Base-by-base conservation (phyloP, 345 rosid species). In the Hibiscus tridactylites region DNA sequence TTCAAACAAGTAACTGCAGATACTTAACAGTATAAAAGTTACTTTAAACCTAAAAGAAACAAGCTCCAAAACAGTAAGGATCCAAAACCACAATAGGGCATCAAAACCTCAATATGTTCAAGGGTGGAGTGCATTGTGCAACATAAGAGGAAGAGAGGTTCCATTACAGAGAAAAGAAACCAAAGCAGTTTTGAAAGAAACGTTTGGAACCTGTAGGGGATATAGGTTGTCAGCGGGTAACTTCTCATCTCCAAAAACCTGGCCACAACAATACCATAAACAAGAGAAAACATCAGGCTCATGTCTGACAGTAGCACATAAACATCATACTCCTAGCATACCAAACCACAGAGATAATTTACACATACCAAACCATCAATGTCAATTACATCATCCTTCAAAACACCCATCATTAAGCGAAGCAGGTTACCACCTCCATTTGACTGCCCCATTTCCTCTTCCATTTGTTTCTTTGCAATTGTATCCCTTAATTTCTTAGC, bases 391-490 rank as follows among this genome's bases (percentile, higher is more conserved):
- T 93, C 95, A 74, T 91, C 97, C 81, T 91, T 91, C 77, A 88
- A 65, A 81, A 89, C 94, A 74, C 85, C 97, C 83, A 95, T 88
- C 96, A 90, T 90, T 67, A 90, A 62, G 73, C 91, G 96, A 19
- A 90, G 80, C 71, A 92, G 79, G 82, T 89, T 89, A 71, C 97
- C 92, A 49, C 97, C 97, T 74, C 93, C 94, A 74, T 88, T 90
- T 57, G 91, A 72, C 77, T 88, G 90, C 73, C 91, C 93, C 72
- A 75, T 82, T 73, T 90, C 96, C 76, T 79, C 89, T 79, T 89
- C 96, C 98, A 88, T 86, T 79, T 95, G 97, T 74, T 92, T 95
- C 76, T 89, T 94, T 74, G 97, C 94, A 86, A 92, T 89, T 50
- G 96, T 90, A 76, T 95, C 98, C 81, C 97, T 86, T 80, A 95